These are phyloP conservation scores for Crithidia sp. DNA, from an alignment of 208 protist genomes.

Conservation along the genomic window DNA sequence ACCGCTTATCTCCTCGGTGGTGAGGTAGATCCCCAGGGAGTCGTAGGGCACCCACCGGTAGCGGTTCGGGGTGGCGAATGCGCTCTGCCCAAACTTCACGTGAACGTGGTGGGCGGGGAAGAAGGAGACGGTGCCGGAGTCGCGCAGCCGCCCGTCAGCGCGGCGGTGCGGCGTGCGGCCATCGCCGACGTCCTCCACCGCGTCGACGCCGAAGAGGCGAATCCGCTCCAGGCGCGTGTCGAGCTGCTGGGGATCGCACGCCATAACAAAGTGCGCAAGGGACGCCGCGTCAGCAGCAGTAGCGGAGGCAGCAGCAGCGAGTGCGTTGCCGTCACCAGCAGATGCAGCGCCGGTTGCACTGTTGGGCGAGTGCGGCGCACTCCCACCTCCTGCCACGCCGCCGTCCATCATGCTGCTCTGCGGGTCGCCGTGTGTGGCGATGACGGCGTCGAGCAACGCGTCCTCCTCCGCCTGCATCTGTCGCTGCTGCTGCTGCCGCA, in stretches of 20 bases:
- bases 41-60: constrained; percentile 85
- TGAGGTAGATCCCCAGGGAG: constrained; percentile 59
- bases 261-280: constrained; percentile 53
- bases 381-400: not conserved
- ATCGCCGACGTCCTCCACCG: constrained; percentile 87
- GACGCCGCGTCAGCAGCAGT: constrained; percentile 7
- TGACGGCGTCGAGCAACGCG: constrained; percentile 65
- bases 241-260: constrained; percentile 65
- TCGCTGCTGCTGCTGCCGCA: constrained; percentile 48
- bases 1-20: constrained; percentile 17
- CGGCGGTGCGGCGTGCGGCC: constrained; percentile 50
- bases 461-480: constrained; percentile 70
- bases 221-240: constrained; percentile 79
- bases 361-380: not conserved
- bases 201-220: constrained; percentile 66
- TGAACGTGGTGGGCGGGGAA: constrained; percentile 61
- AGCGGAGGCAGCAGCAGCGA: not conserved
- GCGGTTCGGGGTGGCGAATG: constrained; percentile 77
- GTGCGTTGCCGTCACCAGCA: not conserved
- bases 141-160: constrained; percentile 49
- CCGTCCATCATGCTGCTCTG: not conserved
- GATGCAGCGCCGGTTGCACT: not conserved
- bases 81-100: constrained; percentile 58
- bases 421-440: constrained; percentile 30
- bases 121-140: constrained; percentile 57